A percentile compares a stretch with the other conserved stretches of the same genome.
Evolutionary conservation across 1,284 basidiomycete species (phyloP).

Genomic region (Tetrapyrgos nigripes): DNA sequence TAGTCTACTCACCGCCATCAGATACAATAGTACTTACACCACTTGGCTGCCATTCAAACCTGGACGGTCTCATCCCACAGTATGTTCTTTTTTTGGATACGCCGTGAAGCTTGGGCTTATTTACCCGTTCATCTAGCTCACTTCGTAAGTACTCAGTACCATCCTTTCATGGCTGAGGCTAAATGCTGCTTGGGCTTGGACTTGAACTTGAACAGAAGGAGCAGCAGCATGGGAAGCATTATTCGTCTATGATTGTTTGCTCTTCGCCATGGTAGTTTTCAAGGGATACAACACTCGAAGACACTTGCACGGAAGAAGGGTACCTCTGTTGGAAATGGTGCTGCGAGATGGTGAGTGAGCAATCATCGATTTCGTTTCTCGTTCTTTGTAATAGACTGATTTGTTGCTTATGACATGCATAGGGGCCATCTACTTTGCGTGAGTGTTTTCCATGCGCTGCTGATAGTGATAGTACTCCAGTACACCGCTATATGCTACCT

Average conservation of each 20-base stretch:
- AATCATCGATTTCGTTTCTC: not conserved
- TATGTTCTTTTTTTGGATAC: not conserved
- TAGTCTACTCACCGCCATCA: constrained; percentile 6
- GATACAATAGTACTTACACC: no score
- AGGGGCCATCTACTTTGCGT: constrained; percentile 48
- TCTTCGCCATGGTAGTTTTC: constrained; percentile 43
- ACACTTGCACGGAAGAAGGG: constrained; percentile 26
- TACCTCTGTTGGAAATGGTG: constrained; percentile 39
- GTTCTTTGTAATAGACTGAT: not conserved
- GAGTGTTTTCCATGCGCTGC: constrained; percentile 10
- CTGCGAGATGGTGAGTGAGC: constrained; percentile 43
- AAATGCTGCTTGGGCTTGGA: not conserved
- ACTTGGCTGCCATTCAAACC: not conserved
- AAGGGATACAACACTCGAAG: constrained; percentile 39
- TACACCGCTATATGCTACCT: no score
- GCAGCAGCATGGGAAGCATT: constrained; percentile 50
- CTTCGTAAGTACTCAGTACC: not conserved
- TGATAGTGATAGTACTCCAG: not conserved
- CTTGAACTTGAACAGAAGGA: constrained; percentile 28
- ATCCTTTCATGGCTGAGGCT: not conserved
- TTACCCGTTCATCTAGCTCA: no score
- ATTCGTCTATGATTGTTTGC: constrained; percentile 44
- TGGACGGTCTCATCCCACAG: not conserved
- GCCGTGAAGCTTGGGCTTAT: no score
- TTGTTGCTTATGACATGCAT: not conserved